Percentiles rank a stretch among this genome's conserved stretches.
These are phyloP conservation scores for Aspergillus nidulans DNA, from an alignment of 495 filamentous ascomycete species.

Conservation along the genomic window DNA sequence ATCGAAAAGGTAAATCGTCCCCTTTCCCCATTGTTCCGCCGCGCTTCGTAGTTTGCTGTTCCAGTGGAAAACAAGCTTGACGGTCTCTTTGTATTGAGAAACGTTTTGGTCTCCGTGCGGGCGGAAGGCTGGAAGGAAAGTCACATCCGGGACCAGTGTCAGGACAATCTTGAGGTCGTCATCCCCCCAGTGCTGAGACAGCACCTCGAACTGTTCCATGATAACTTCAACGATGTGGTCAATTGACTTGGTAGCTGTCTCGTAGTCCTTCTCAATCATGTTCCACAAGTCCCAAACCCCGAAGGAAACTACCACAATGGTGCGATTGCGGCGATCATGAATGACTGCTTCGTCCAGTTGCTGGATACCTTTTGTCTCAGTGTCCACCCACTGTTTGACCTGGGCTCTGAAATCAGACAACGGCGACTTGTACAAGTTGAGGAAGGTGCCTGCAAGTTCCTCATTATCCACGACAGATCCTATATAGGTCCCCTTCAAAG, in stretches of 20 bases:
- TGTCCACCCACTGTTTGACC: constrained; percentile 36
- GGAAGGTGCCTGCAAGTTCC: constrained; percentile 23
- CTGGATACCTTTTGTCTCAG: constrained; percentile 23
- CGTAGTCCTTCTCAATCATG: constrained; percentile 31
- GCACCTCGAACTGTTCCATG: constrained; percentile 37
- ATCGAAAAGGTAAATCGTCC: constrained; percentile 46
- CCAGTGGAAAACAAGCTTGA: constrained; percentile 42
- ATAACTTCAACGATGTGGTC: constrained; percentile 41
- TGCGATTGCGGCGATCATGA: constrained; percentile 25
- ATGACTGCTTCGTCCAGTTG: constrained; percentile 22
- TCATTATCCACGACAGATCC: constrained; percentile 42
- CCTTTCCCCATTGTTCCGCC: constrained; percentile 37
- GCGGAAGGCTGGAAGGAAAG: constrained; percentile 44
- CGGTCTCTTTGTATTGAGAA: constrained; percentile 36
- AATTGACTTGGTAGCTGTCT: constrained; percentile 31
- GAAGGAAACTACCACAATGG: constrained; percentile 43
- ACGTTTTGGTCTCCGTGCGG: constrained; percentile 26
- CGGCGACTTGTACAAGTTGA: constrained; percentile 25
- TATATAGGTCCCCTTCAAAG: constrained; percentile 25
- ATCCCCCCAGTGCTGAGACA: constrained; percentile 34
- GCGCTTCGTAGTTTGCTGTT: constrained; percentile 39
- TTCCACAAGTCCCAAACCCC: constrained; percentile 51
- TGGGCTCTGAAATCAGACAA: constrained; percentile 41
- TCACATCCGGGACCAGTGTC: constrained; percentile 47
- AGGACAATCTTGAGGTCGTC: constrained; percentile 45